Base-by-base conservation (phyloP, 306 rosid genomes). In the Psophocarpus tetragonolobus region DNA sequence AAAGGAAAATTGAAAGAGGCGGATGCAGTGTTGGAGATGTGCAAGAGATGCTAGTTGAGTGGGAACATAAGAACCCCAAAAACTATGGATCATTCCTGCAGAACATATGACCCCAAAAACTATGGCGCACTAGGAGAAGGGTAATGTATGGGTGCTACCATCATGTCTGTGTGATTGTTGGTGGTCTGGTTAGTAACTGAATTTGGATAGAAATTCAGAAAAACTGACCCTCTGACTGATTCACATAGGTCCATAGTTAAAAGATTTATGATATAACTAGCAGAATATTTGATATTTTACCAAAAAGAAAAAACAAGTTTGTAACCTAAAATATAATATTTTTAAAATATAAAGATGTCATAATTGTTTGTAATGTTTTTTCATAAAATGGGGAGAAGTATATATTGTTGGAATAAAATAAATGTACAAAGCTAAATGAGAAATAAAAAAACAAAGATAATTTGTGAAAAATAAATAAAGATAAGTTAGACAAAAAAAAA, bases 1-100 rank as follows among this genome's bases (percentile, higher is more conserved):
- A 71, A 58, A 54, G 84, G 85, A 18, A 81, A 68, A 71, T 27
- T 30, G n/a, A 66, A 64, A 51, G 88, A 81, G 80, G 89, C 41
- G 8, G 84, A 73, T 54, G 83, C 26, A 3, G 20, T 85, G 12
- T 50, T 78, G 44, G 86, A 81, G 42, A 72, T 89, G 82, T 10
- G 58, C 14, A 78, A 61, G 35, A 84, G 71, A 74, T 77, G 77
- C 68, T 63, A 76, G 51, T 30, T 62, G 72, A 32, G 36, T 21
- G 60, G 75, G 35, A n/a, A n/a, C n/a, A n/a, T n/a, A n/a, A n/a
- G n/a, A n/a, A n/a, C n/a, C n/a, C n/a, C n/a, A n/a, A 33, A 56
- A 54, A 66, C 24, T 14, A 42, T 8, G 60, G 39, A 56, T n/a
- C n/a, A 50, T 33, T 78, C 38, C 44, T 27, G 35, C 23, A 74